Percentiles rank a stretch among this genome's conserved stretches.
phyloP scores from a whole-genome alignment of 345 rosid species.

The Populus tremula region DNA sequence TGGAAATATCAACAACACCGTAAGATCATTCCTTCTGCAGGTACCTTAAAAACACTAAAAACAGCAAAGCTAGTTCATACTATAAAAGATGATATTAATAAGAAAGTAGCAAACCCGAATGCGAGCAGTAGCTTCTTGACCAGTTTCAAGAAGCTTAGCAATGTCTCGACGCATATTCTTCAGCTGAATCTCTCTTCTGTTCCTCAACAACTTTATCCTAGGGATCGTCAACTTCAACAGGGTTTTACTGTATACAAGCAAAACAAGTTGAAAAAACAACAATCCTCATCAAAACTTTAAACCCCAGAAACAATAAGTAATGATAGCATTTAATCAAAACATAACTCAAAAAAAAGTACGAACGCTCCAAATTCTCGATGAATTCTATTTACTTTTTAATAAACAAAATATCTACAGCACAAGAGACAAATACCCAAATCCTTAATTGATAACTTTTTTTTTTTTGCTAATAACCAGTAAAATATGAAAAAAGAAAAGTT shows the following conservation, averaged over 20 bases:
- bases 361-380: neutral
- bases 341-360: neutral
- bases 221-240: constrained; percentile 75
- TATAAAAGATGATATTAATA: neutral
- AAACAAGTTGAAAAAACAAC: neutral
- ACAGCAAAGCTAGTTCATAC: neutral
- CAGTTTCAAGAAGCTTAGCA: constrained; percentile 93
- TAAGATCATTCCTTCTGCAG: neutral
- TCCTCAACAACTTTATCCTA: constrained; percentile 81
- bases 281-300: neutral
- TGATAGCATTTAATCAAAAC: neutral
- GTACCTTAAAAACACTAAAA: neutral
- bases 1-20: neutral
- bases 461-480: no score
- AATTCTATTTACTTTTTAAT: neutral
- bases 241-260: constrained; percentile 64
- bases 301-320: neutral
- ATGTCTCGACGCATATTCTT: constrained; percentile 92
- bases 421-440: neutral
- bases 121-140: constrained; percentile 98
- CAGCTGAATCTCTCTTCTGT: constrained; percentile 85
- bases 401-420: neutral
- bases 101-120: constrained; percentile 54
- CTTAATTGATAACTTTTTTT: neutral
- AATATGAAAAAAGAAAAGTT: no score